These are phyloP conservation scores for Phytophthora palmivora DNA, from an alignment of 352 stramenopile genomes.

Conservation along the genomic window DNA sequence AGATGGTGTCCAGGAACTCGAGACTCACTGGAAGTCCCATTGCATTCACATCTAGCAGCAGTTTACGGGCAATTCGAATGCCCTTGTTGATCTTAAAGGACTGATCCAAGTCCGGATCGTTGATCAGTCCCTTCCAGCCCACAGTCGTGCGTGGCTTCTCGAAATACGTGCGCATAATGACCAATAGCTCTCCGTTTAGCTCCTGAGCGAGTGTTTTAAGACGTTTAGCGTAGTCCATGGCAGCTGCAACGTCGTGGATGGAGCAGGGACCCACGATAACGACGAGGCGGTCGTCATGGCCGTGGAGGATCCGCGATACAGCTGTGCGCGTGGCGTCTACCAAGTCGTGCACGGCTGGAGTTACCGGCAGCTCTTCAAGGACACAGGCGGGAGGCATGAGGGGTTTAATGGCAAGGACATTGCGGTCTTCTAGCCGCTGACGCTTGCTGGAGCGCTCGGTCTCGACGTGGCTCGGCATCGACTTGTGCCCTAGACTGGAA, in stretches of 20 bases:
- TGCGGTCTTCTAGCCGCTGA: conserved; percentile 73
- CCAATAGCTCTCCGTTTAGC: conserved; percentile 67
- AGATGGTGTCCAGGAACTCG: conserved; percentile 89
- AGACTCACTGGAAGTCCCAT: conserved; percentile 77
- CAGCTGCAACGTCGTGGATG: conserved; percentile 79
- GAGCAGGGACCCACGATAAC: conserved; percentile 84
- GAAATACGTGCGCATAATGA: conserved; percentile 91
- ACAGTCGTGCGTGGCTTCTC: conserved; percentile 88
- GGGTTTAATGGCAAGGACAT: conserved; percentile 75
- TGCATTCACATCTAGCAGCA: conserved; percentile 85
- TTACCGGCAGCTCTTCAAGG: conserved; percentile 81
- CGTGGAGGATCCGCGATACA: conserved; percentile 69
- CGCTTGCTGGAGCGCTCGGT: conserved; percentile 60
- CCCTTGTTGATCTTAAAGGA: conserved; percentile 92
- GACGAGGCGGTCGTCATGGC: conserved; percentile 73
- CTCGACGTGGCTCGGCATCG: too few species aligned
- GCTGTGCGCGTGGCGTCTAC: conserved; percentile 57
- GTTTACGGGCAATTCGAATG: conserved; percentile 81
- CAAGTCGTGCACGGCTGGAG: conserved; percentile 68
- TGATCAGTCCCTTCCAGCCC: conserved; percentile 89
- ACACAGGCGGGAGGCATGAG: too few species aligned
- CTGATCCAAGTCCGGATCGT: conserved; percentile 84
- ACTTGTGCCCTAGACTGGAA: too few species aligned
- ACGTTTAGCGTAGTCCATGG: conserved; percentile 75
- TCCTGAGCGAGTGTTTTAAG: conserved; percentile 65